These are phyloP conservation scores for Lachancea waltii DNA, from an alignment of 805 yeast species.

Conservation along the genomic window DNA sequence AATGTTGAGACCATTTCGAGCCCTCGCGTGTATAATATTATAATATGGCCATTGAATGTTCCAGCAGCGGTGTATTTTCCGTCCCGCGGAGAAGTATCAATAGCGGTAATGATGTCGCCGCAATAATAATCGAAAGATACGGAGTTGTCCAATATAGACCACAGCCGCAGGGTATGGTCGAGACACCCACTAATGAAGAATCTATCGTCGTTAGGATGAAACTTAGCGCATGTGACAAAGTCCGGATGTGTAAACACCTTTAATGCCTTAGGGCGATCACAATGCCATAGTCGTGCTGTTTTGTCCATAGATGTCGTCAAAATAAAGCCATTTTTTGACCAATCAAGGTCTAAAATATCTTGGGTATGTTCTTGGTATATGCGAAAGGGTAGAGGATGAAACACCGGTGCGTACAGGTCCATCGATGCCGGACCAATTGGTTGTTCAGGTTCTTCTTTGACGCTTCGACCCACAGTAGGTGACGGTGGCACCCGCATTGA, in stretches of 20 bases:
- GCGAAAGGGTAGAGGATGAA: constrained; percentile 57
- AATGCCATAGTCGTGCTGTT: constrained; percentile 81
- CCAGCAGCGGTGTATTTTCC: constrained; percentile 60
- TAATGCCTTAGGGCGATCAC: constrained; percentile 56
- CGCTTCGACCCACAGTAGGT: background rate
- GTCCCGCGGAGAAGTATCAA: constrained; percentile 61
- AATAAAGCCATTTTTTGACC: constrained; percentile 84
- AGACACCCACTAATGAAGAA: constrained; percentile 79
- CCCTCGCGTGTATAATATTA: constrained; percentile 56
- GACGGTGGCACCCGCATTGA: background rate
- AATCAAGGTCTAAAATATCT: constrained; percentile 68
- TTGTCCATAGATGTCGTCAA: constrained; percentile 79
- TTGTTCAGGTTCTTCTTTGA: background rate
- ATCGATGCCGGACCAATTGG: constrained; percentile 4
- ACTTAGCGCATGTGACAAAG: constrained; percentile 71
- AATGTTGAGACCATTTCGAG: constrained; percentile 42
- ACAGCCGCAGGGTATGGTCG: constrained; percentile 67
- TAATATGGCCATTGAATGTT: constrained; percentile 67
- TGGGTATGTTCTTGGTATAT: constrained; percentile 60
- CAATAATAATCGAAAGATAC: constrained; percentile 57
- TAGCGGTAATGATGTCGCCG: constrained; percentile 65
- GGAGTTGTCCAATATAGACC: constrained; percentile 74
- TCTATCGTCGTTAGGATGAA: constrained; percentile 82
- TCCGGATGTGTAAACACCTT: constrained; percentile 67
- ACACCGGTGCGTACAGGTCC: constrained; percentile 62